Conservation (phyloP, 805 yeast genomes). For the Spathaspora arborariae region DNA sequence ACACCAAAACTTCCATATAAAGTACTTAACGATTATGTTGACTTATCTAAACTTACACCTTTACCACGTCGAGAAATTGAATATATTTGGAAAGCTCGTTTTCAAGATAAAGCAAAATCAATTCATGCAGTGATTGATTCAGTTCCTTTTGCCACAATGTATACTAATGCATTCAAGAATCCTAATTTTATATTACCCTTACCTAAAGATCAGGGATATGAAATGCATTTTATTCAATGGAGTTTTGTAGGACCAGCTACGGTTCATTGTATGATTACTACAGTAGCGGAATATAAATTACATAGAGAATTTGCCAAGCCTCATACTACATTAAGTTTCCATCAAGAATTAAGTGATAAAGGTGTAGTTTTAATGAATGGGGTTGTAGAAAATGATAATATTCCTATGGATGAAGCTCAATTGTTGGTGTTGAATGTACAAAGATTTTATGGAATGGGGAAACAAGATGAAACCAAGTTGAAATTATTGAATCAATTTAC, state of each 20-base stretch:
- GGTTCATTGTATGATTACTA: constrained; percentile 84
- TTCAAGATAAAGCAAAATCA: constrained; percentile 54
- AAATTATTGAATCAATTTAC: constrained; percentile 66
- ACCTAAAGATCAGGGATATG: constrained; percentile 63
- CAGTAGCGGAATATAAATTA: constrained; percentile 85
- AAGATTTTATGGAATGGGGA: constrained; percentile 67
- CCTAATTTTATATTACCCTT: constrained; percentile 90
- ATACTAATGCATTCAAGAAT: constrained; percentile 61
- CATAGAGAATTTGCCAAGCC: constrained; percentile 93
- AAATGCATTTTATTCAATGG: constrained; percentile 95
- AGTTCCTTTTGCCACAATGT: constrained; percentile 59
- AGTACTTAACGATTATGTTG: constrained; percentile 67
- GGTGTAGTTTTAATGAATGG: constrained; percentile 83
- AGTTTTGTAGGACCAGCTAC: constrained; percentile 79
- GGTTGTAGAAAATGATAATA: constrained; percentile 64
- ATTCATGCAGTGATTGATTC: constrained; percentile 62
- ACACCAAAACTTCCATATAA: constrained; percentile 54
- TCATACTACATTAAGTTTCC: constrained; percentile 87
- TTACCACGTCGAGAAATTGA: constrained; percentile 66
- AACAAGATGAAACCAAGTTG: constrained; percentile 44
- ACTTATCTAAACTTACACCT: constrained; percentile 56
- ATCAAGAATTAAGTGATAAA: constrained; percentile 67
- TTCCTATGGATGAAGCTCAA: constrained; percentile 75
- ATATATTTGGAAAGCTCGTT: constrained; percentile 85
- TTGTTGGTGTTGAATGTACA: constrained; percentile 71